These are phyloP conservation scores for Diddensiella caesifluorescens DNA, from an alignment of 805 yeast genomes.

Conservation along the genomic window DNA sequence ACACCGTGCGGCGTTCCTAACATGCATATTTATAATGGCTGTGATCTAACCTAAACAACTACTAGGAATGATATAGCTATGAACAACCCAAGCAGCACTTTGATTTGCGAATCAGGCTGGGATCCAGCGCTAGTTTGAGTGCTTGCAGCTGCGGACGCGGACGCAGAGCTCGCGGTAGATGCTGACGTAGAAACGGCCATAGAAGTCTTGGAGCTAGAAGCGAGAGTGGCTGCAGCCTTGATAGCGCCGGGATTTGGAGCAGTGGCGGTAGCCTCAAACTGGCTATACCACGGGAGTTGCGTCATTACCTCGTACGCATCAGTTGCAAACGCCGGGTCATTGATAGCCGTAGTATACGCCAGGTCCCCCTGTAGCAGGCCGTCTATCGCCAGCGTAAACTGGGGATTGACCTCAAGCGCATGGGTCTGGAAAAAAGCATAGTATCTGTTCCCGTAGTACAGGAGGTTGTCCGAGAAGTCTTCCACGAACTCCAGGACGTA, in stretches of 20 bases:
- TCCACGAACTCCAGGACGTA: constrained; percentile 8
- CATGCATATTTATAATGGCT: too few relatives aligned
- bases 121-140: too few relatives aligned
- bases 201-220: background rate
- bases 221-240: constrained; percentile 1
- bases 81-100: too few relatives aligned
- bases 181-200: background rate
- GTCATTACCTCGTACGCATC: constrained; percentile 15
- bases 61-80: too few relatives aligned
- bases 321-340: constrained; percentile 12
- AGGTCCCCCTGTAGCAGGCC: constrained; percentile 14
- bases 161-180: background rate
- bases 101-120: too few relatives aligned
- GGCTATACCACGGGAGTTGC: constrained; percentile 17
- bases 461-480: constrained; percentile 7
- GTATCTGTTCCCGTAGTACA: constrained; percentile 7
- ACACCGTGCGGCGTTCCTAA: too few relatives aligned
- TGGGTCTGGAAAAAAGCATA: constrained; percentile 14
- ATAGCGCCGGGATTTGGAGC: constrained; percentile 1
- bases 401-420: constrained; percentile 10
- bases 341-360: constrained; percentile 7
- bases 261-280: constrained; percentile 11
- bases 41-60: too few relatives aligned
- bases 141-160: background rate
- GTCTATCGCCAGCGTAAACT: constrained; percentile 12